Percentiles rank a stretch among this genome's conserved stretches.
These are phyloP conservation scores for Medakamo hakoo DNA, from an alignment of 139 green algal genomes.

Conservation along the genomic window DNA sequence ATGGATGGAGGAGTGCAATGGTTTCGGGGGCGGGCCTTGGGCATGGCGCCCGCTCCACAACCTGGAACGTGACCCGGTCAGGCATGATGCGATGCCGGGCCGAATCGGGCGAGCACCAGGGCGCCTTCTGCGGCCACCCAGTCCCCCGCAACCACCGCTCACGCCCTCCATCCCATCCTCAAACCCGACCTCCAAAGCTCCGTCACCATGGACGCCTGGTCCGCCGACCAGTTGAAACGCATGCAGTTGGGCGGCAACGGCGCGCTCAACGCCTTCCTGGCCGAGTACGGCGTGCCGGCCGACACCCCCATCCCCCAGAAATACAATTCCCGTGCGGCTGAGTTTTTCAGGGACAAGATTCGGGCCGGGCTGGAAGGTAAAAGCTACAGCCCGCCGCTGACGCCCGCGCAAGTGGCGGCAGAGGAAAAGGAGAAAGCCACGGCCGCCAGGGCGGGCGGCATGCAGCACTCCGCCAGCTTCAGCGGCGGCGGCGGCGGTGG, in stretches of 20 bases:
- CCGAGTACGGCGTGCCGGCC: slow-evolving; percentile 81
- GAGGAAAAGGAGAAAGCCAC: neutral
- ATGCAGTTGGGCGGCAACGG: slow-evolving; percentile 90
- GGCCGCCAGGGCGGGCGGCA: neutral
- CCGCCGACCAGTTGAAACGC: slow-evolving; percentile 70
- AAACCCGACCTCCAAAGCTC: slow-evolving; percentile 33
- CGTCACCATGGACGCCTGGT: slow-evolving; percentile 96
- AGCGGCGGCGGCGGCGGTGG: neutral
- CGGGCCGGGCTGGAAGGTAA: slow-evolving; percentile 59
- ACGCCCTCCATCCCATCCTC: neutral
- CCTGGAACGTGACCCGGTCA: too few relatives aligned
- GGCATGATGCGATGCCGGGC: too few relatives aligned
- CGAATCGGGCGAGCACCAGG: too few relatives aligned
- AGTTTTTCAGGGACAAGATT: slow-evolving; percentile 79
- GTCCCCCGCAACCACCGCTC: neutral
- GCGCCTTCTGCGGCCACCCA: too few relatives aligned
- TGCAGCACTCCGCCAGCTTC: slow-evolving; percentile 6
- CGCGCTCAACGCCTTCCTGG: slow-evolving; percentile 73
- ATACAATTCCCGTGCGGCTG: slow-evolving; percentile 67
- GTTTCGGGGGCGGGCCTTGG: neutral
- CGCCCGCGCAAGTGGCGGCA: too few relatives aligned
- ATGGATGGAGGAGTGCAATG: neutral
- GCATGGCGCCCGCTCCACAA: neutral
- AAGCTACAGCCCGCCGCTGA: slow-evolving; percentile 51
- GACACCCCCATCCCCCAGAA: slow-evolving; percentile 76